Percentiles rank a stretch among this genome's conserved stretches.
phyloP scores from a whole-genome alignment of 352 stramenopile species.

The Globisporangium splendens region DNA sequence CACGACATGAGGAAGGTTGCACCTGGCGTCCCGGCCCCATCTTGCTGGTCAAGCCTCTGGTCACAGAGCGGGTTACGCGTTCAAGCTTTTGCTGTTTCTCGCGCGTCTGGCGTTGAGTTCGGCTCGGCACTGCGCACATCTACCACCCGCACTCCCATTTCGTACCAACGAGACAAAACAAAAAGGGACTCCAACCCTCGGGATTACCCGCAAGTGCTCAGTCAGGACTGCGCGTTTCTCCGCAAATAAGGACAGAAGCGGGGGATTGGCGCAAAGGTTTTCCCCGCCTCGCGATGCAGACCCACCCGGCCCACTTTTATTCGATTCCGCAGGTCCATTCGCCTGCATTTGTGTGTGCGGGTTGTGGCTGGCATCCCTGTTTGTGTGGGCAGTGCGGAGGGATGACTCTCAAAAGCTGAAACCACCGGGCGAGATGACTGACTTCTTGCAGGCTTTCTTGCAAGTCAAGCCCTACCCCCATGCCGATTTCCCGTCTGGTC shows the following conservation, averaged over 20 bases:
- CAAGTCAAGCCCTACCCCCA: not conserved
- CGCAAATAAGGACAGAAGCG: not conserved
- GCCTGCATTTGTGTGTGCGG: not conserved
- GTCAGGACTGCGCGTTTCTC: conserved; percentile 8
- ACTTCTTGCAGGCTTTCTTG: not conserved
- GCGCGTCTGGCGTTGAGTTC: too few relatives aligned
- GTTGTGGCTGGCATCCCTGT: too few relatives aligned
- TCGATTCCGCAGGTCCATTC: conserved; percentile 11
- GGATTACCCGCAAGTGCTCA: conserved; percentile 2
- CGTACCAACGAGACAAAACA: not conserved
- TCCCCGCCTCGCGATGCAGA: not conserved
- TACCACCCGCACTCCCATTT: not conserved
- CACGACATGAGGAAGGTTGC: too few relatives aligned
- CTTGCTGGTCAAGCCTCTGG: too few relatives aligned
- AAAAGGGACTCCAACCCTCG: not conserved
- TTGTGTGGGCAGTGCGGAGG: not conserved
- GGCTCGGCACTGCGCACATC: too few relatives aligned
- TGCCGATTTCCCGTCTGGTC: conserved; percentile 4
- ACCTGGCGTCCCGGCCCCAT: too few relatives aligned
- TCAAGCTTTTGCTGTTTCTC: too few relatives aligned
- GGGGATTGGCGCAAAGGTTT: conserved; percentile 1
- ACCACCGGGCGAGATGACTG: not conserved
- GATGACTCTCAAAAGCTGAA: conserved; percentile 2
- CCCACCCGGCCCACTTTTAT: not conserved
- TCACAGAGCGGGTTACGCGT: too few relatives aligned